These are phyloP conservation scores for Venturia carpophila DNA, from an alignment of 2,329 filamentous ascomycete genomes.

Conservation along the genomic window DNA sequence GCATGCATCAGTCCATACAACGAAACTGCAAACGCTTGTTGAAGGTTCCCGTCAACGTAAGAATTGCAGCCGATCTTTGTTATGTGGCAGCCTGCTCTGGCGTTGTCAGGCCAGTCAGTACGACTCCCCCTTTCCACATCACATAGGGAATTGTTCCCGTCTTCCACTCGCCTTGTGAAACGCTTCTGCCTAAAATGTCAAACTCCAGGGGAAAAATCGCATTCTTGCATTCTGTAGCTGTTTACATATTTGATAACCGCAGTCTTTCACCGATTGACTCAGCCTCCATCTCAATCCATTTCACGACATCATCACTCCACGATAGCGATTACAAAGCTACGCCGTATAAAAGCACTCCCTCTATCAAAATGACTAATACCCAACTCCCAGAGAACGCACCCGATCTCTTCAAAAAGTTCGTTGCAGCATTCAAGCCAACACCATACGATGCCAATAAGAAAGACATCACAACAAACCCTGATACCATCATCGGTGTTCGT, in stretches of 20 bases:
- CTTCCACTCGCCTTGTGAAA: not conserved
- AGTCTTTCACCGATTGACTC: not conserved
- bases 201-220: not conserved
- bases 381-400: not conserved
- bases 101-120: not conserved
- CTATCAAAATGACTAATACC: not conserved
- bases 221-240: not conserved
- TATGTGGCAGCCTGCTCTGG: not conserved
- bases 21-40: too few relatives aligned
- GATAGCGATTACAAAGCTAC: not conserved
- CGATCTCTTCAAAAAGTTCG: not conserved
- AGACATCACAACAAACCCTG: constrained; percentile 1
- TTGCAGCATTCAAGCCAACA: not conserved
- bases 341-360: not conserved
- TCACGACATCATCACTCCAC: not conserved
- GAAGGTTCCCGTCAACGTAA: too few relatives aligned
- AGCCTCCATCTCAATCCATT: too few relatives aligned
- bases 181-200: not conserved
- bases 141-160: not conserved
- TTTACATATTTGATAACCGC: not conserved
- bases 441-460: not conserved
- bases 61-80: not conserved
- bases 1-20: too few relatives aligned
- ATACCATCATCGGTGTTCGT: constrained; percentile 11
- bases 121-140: not conserved